Conservation (phyloP, 305 asterid genomes). For the Solanum hybrid region DNA sequence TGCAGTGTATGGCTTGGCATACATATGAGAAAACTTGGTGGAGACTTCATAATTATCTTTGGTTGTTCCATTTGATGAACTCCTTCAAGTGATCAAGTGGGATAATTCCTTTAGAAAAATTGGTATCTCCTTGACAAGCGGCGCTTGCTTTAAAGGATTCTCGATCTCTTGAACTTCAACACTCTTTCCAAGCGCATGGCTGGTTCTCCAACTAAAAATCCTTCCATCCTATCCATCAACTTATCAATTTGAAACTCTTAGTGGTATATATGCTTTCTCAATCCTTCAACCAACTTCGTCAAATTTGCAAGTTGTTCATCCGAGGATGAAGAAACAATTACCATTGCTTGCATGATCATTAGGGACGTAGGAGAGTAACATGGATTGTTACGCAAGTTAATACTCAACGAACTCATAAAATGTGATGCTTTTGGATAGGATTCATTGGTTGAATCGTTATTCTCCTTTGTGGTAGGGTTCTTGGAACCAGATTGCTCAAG, state of each 20-base stretch:
- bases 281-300: no score
- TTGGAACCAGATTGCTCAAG: no score
- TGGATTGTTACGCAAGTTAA: not conserved
- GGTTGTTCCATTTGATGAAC: not conserved
- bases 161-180: not conserved
- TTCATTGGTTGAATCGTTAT: not conserved
- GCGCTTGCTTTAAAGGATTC: not conserved
- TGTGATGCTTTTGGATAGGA: no score
- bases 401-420: not conserved
- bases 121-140: not conserved
- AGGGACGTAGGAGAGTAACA: not conserved
- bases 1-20: not conserved
- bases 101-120: not conserved
- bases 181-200: not conserved
- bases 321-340: not conserved
- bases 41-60: not conserved
- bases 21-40: not conserved
- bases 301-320: not conserved
- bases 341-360: not conserved
- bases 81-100: not conserved
- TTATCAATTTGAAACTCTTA: no score
- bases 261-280: not conserved
- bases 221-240: not conserved
- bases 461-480: not conserved
- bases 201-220: not conserved